A percentile compares a stretch with the other conserved stretches of the same genome.
Evolutionary conservation across 83 land plant species (phyloP).

Genomic region (Thuja plicata): DNA sequence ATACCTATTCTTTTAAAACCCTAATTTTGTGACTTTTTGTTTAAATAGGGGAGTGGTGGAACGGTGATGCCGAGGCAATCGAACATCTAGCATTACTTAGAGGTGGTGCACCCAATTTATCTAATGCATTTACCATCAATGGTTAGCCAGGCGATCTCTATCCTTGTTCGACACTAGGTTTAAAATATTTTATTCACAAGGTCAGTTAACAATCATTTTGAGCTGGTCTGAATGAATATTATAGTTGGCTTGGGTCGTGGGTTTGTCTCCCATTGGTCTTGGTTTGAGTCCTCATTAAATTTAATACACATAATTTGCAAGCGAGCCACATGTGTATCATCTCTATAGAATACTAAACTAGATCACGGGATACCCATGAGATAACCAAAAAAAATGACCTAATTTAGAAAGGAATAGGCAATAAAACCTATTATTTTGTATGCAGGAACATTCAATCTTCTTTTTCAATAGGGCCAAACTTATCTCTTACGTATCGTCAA

Average conservation of each 20-base stretch:
- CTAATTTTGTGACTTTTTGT: too few relatives aligned
- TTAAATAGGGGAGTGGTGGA: conserved; percentile 34
- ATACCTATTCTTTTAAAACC: too few relatives aligned
- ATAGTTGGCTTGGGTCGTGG: too few relatives aligned
- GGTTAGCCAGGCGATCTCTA: conserved; percentile 19
- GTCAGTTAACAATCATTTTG: background rate
- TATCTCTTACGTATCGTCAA: conserved; percentile 20
- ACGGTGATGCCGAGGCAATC: conserved; percentile 1
- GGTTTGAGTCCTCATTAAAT: too few relatives aligned
- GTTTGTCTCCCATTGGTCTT: too few relatives aligned
- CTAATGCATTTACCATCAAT: conserved; percentile 20
- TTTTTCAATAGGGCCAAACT: background rate
- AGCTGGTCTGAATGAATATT: too few relatives aligned
- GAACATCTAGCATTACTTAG: background rate
- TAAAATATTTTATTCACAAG: background rate
- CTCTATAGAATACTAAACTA: too few relatives aligned
- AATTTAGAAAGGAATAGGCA: too few relatives aligned
- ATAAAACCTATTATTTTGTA: background rate
- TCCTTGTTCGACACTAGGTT: conserved; percentile 8
- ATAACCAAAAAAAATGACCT: too few relatives aligned
- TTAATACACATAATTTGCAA: too few relatives aligned
- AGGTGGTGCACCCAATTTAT: conserved; percentile 7
- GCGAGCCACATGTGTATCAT: too few relatives aligned
- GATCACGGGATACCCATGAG: too few relatives aligned
- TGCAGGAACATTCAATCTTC: background rate